Percentiles rank a stretch among this genome's conserved stretches.
Evolutionary conservation across 2,329 filamentous ascomycete species (phyloP).

Genomic region (Xylariales sp.): DNA sequence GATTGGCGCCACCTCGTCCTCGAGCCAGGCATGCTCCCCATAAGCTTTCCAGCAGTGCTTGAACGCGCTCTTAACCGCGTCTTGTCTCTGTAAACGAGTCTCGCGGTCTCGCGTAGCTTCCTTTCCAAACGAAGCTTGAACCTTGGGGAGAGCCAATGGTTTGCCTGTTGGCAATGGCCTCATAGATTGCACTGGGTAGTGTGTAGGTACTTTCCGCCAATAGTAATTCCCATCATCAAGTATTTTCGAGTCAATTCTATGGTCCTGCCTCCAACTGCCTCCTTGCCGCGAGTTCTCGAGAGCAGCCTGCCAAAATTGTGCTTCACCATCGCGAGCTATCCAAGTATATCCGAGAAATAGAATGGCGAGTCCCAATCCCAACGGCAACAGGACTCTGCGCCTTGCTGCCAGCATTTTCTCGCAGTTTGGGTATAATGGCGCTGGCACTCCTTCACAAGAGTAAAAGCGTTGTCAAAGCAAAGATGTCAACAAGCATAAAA

Average conservation of each 20-base stretch:
- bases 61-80: slow-evolving; percentile 18
- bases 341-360: neutral
- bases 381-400: neutral
- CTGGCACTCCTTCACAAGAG: too few species aligned
- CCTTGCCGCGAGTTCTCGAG: neutral
- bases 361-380: slow-evolving; percentile 1
- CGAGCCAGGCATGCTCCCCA: slow-evolving; percentile 34
- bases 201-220: slow-evolving; percentile 20
- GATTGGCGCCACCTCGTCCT: slow-evolving; percentile 38
- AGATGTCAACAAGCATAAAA: too few species aligned
- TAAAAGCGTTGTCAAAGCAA: too few species aligned
- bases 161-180: slow-evolving; percentile 17
- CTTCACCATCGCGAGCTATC: neutral
- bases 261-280: neutral
- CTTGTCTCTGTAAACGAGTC: slow-evolving; percentile 16
- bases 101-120: slow-evolving; percentile 14
- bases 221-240: slow-evolving; percentile 20
- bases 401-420: too few species aligned
- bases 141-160: slow-evolving; percentile 16
- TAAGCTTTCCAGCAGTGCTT: slow-evolving; percentile 33
- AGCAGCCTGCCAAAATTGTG: neutral
- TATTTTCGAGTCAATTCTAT: slow-evolving; percentile 9
- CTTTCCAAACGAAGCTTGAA: slow-evolving; percentile 16
- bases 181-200: slow-evolving; percentile 18
- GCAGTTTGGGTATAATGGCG: too few species aligned